Conservation (phyloP, 2,329 filamentous ascomycete genomes). For the Dothistroma pini region DNA sequence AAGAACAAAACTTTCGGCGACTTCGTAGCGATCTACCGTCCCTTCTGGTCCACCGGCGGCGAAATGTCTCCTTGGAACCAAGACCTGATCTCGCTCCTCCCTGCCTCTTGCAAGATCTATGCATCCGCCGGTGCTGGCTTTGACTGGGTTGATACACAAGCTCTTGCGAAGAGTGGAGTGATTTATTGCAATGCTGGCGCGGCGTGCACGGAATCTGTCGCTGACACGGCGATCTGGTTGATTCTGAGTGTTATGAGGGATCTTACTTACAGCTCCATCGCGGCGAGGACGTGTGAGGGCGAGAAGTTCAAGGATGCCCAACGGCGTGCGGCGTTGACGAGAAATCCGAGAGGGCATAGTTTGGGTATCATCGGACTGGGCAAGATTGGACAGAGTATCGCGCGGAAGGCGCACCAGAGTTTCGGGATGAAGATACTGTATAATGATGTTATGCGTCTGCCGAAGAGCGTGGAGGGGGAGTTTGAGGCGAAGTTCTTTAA, state of each 20-base stretch:
- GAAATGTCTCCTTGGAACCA: slow-evolving; percentile 63
- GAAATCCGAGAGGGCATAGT: slow-evolving; percentile 39
- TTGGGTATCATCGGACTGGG: slow-evolving; percentile 69
- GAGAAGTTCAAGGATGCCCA: slow-evolving; percentile 58
- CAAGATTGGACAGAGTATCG: slow-evolving; percentile 50
- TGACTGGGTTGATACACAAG: slow-evolving; percentile 60
- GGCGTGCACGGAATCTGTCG: slow-evolving; percentile 68
- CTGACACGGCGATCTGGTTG: slow-evolving; percentile 66
- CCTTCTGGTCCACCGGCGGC: slow-evolving; percentile 62
- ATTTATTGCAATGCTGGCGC: slow-evolving; percentile 70
- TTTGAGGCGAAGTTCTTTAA: slow-evolving; percentile 54
- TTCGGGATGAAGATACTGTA: slow-evolving; percentile 68
- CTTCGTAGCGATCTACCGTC: slow-evolving; percentile 51
- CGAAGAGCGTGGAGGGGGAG: slow-evolving; percentile 41
- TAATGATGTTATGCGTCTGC: slow-evolving; percentile 55
- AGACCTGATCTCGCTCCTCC: slow-evolving; percentile 55
- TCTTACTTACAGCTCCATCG: slow-evolving; percentile 60
- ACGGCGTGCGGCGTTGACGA: slow-evolving; percentile 53
- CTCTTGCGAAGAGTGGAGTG: slow-evolving; percentile 60
- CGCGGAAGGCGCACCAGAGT: slow-evolving; percentile 53
- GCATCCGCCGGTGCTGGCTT: slow-evolving; percentile 60
- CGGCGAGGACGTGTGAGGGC: slow-evolving; percentile 48
- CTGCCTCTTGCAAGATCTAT: slow-evolving; percentile 53
- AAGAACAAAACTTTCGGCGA: slow-evolving; percentile 40
- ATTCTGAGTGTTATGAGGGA: slow-evolving; percentile 67